Percentiles rank a stretch among this genome's conserved stretches.
Evolutionary conservation across 164 flowering plant genomes (phyloP).

Genomic region (Cinnamomum chago): DNA sequence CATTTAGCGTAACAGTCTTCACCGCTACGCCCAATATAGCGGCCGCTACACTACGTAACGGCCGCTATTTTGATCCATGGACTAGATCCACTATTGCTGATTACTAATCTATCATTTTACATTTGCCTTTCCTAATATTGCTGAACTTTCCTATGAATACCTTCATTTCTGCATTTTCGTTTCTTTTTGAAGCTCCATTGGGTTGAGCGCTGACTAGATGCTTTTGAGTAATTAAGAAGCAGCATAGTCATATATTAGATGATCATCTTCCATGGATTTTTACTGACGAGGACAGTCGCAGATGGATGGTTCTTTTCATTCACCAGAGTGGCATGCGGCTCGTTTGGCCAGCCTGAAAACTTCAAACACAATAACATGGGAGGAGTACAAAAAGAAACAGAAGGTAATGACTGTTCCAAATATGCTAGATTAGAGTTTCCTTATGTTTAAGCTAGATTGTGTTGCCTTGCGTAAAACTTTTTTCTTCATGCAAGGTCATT

Average conservation of each 20-base stretch:
- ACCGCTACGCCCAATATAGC: too few relatives aligned
- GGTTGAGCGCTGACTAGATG: too few relatives aligned
- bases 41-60: too few relatives aligned
- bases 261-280: constrained; percentile 28
- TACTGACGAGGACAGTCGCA: constrained; percentile 87
- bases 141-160: neutral
- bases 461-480: too few relatives aligned
- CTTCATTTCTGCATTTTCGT: neutral
- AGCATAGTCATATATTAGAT: constrained; percentile 10
- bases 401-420: constrained; percentile 39
- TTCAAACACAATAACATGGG: constrained; percentile 97
- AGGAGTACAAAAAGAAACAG: constrained; percentile 88
- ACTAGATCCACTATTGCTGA: too few relatives aligned
- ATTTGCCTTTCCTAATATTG: neutral
- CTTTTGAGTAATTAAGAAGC: neutral
- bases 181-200: neutral
- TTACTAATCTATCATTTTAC: too few relatives aligned
- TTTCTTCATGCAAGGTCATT: too few relatives aligned
- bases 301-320: constrained; percentile 99
- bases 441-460: neutral
- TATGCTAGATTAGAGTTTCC: neutral
- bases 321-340: constrained; percentile 99
- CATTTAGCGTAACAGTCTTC: too few relatives aligned
- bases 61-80: neutral
- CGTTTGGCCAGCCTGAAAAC: constrained; percentile 99